Percentiles rank a stretch among this genome's conserved stretches.
phyloP scores from a whole-genome alignment of 768 basidiomycete genomes.

The Russula compacta region DNA sequence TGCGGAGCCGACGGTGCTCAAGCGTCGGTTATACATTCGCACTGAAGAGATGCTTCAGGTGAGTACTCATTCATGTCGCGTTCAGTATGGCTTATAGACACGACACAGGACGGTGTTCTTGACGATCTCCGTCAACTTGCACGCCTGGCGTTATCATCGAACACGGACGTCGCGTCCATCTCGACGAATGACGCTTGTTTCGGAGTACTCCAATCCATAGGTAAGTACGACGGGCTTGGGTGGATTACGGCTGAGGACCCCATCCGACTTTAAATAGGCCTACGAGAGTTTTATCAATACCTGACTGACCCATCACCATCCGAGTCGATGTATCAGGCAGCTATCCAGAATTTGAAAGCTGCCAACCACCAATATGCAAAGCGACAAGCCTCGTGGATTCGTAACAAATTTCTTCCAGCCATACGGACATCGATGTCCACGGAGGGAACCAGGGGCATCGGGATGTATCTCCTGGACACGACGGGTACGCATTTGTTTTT shows the following conservation, averaged over 20 bases:
- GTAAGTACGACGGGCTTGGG: conserved; percentile 31
- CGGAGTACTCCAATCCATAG: conserved; percentile 93
- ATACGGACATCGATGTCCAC: conserved; percentile 39
- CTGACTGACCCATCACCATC: conserved; percentile 36
- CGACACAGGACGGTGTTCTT: conserved; percentile 45
- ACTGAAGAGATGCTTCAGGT: conserved; percentile 90
- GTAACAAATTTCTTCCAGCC: conserved; percentile 78
- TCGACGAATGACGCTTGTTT: conserved; percentile 49
- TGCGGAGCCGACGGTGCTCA: conserved; percentile 53
- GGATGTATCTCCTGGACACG: conserved; percentile 58
- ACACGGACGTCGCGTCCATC: neutral
- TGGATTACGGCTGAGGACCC: neutral
- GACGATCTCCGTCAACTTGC: conserved; percentile 62
- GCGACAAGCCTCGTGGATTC: conserved; percentile 85
- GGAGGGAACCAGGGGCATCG: conserved; percentile 28
- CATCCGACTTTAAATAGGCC: conserved; percentile 44
- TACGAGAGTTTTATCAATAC: conserved; percentile 78
- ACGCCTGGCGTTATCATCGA: conserved; percentile 18
- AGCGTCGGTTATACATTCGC: conserved; percentile 62
- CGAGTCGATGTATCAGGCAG: conserved; percentile 35
- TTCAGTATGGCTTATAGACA: conserved; percentile 5
- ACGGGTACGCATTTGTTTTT: conserved; percentile 42
- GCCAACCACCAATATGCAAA: conserved; percentile 89
- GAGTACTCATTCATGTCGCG: conserved; percentile 14
- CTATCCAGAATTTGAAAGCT: conserved; percentile 72